phyloP scores from a whole-genome alignment of 306 rosid species.

The Hylodesmum podocarpum region DNA sequence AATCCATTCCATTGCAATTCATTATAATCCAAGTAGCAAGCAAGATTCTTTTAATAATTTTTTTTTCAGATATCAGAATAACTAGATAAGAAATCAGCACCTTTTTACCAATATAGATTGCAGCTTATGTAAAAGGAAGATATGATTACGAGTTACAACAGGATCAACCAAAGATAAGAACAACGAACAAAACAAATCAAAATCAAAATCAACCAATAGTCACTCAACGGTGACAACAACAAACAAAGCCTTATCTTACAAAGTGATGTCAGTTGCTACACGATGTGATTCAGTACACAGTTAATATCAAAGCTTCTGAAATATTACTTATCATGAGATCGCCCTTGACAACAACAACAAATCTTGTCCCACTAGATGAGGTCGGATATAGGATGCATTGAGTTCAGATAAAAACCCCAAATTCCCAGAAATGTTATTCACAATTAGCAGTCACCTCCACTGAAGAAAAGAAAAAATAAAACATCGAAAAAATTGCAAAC shows the following conservation, averaged over 20 bases:
- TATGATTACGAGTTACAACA: constrained; percentile 16
- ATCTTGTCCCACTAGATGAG: neutral
- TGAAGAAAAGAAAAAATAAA: neutral
- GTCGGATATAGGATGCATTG: neutral
- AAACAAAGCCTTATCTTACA: neutral
- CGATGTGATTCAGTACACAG: no score
- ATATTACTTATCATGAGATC: no score
- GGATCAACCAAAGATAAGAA: neutral
- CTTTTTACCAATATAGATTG: constrained; percentile 12
- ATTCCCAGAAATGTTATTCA: neutral
- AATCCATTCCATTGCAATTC: constrained; percentile 10
- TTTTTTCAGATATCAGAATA: constrained; percentile 12
- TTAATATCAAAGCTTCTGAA: no score
- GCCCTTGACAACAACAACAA: neutral
- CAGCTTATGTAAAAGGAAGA: neutral
- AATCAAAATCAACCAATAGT: neutral
- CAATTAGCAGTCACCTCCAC: neutral
- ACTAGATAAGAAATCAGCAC: constrained; percentile 19
- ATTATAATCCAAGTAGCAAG: neutral
- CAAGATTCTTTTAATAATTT: neutral
- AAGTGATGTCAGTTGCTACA: neutral
- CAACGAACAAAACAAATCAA: neutral
- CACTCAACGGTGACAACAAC: neutral
- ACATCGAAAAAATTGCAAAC: neutral
- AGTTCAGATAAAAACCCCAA: neutral